Evolutionary conservation across 495 filamentous ascomycete genomes (phyloP).

Genomic region (Staphylotrichum longicolle): DNA sequence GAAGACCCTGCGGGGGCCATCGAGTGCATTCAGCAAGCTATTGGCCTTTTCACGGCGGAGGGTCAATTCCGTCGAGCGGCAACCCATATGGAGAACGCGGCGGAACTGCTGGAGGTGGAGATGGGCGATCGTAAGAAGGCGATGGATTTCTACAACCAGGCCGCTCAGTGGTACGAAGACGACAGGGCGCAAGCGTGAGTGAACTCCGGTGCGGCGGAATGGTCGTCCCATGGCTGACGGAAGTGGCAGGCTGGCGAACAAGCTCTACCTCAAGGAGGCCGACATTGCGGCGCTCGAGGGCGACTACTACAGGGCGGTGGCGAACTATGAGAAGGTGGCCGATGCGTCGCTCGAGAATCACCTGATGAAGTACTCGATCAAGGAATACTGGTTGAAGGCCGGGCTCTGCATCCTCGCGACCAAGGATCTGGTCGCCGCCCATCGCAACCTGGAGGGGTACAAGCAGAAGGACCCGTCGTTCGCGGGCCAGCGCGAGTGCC

Average conservation of each 20-base stretch:
- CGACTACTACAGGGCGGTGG: constrained; percentile 78
- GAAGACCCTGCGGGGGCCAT: constrained; percentile 75
- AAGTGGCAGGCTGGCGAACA: constrained; percentile 70
- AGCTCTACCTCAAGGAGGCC: constrained; percentile 82
- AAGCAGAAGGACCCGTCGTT: constrained; percentile 79
- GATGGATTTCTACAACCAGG: constrained; percentile 72
- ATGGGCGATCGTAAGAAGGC: constrained; percentile 72
- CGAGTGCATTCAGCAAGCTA: constrained; percentile 67
- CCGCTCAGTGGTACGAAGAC: constrained; percentile 81
- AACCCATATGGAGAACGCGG: constrained; percentile 79
- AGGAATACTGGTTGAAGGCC: constrained; percentile 90
- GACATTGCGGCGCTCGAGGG: constrained; percentile 77
- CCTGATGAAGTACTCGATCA: constrained; percentile 85
- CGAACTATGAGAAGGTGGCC: constrained; percentile 78
- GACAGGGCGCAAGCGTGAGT: constrained; percentile 83
- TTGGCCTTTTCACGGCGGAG: too few relatives aligned
- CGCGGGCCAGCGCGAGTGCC: constrained; percentile 68
- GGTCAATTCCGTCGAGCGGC: constrained; percentile 89
- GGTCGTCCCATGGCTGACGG: constrained; percentile 19
- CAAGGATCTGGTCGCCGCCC: constrained; percentile 70
- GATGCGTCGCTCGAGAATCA: constrained; percentile 69
- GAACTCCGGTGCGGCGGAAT: neutral
- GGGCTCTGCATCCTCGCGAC: constrained; percentile 78
- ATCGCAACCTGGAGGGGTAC: constrained; percentile 76
- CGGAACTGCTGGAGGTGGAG: constrained; percentile 77